Conservation (phyloP, 371 early-diverging fungal species). For the Mucor indicus region DNA sequence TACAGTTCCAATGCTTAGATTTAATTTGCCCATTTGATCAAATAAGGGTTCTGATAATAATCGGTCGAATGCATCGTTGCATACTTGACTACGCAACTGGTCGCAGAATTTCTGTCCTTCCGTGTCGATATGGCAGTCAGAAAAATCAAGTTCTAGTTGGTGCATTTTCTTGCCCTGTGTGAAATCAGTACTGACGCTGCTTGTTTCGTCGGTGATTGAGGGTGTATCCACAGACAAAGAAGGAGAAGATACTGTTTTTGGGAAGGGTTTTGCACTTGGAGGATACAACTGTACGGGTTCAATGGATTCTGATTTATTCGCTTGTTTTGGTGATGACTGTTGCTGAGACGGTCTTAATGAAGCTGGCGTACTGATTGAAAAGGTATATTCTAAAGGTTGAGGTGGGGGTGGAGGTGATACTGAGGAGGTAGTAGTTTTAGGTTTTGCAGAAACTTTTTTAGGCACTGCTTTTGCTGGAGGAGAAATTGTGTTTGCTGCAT, state of each 20-base stretch:
- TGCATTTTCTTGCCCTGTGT: slow-evolving; percentile 7
- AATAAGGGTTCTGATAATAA: slow-evolving; percentile 43
- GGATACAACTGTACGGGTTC: slow-evolving; percentile 20
- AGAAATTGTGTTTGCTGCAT: neutral
- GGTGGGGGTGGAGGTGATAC: too few species aligned
- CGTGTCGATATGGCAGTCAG: slow-evolving; percentile 20
- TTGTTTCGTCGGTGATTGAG: slow-evolving; percentile 5
- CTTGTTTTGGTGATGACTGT: slow-evolving; percentile 4
- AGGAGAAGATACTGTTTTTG: too few species aligned
- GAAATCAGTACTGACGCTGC: slow-evolving; percentile 3
- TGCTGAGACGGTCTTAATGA: slow-evolving; percentile 17
- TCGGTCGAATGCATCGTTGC: slow-evolving; percentile 28
- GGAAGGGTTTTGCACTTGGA: neutral
- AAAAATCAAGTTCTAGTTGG: slow-evolving; percentile 10
- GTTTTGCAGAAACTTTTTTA: slow-evolving; percentile 3
- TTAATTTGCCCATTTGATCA: slow-evolving; percentile 33
- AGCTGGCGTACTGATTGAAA: slow-evolving; percentile 38
- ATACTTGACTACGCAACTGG: slow-evolving; percentile 21
- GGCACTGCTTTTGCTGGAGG: slow-evolving; percentile 3
- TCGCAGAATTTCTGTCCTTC: slow-evolving; percentile 26
- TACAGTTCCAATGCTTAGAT: slow-evolving; percentile 10
- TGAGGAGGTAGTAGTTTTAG: neutral
- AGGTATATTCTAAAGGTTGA: slow-evolving; percentile 30
- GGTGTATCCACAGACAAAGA: too few species aligned
- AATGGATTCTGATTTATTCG: slow-evolving; percentile 10